A percentile compares a stretch with the other conserved stretches of the same genome.
Evolutionary conservation across 73 alveolate genomes (phyloP).

Genomic region (Tetrahymena borealis): DNA sequence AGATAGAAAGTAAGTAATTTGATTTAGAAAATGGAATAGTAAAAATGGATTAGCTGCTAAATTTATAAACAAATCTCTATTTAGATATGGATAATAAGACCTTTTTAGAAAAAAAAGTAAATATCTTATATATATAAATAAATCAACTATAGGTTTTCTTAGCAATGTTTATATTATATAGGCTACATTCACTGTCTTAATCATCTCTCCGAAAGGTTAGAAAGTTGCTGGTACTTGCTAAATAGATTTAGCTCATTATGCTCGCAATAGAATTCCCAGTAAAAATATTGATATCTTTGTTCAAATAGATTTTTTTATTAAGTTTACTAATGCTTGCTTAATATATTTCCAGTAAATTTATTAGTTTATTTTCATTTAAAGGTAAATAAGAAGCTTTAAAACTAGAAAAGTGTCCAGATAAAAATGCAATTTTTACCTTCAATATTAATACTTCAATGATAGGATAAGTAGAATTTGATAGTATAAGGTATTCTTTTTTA

Average conservation of each 20-base stretch:
- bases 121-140: background rate
- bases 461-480: background rate
- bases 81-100: background rate
- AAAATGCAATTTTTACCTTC: background rate
- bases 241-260: background rate
- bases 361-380: background rate
- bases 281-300: background rate
- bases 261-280: background rate
- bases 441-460: background rate
- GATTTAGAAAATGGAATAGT: background rate
- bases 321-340: background rate
- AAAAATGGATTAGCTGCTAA: background rate
- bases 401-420: background rate
- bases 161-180: background rate
- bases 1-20: background rate
- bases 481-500: background rate
- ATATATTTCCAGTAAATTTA: background rate
- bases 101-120: background rate
- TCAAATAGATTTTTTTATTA: background rate
- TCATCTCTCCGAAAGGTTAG: background rate
- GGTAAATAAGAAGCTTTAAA: background rate
- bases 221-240: background rate
- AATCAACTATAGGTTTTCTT: background rate
- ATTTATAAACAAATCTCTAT: background rate
- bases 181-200: background rate